Conservation (phyloP, 225 moss, liverwort and hornwort genomes). For the Marchantia paleacea region DNA sequence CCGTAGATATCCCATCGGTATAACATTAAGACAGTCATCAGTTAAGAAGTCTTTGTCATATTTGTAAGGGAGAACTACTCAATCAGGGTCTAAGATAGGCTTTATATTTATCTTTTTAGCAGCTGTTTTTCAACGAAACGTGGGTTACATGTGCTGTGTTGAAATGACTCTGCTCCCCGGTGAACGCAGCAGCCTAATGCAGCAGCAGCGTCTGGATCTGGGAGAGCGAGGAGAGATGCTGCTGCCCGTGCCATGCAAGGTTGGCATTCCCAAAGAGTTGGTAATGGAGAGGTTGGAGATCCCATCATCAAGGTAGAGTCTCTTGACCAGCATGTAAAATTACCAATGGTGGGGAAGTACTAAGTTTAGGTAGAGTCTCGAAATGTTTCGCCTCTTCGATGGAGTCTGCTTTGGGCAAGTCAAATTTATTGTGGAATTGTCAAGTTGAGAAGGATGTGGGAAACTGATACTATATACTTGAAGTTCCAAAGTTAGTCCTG, state of each 20-base stretch:
- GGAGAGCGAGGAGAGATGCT: conserved; percentile 90
- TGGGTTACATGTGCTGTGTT: background rate
- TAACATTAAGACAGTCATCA: too few relatives aligned
- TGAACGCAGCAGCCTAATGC: conserved; percentile 47
- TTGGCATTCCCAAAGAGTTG: conserved; percentile 87
- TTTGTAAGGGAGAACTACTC: too few relatives aligned
- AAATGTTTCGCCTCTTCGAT: background rate
- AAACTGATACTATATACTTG: background rate
- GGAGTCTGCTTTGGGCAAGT: background rate
- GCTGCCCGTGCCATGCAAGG: conserved; percentile 99
- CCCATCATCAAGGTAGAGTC: conserved; percentile 51
- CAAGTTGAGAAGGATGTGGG: background rate
- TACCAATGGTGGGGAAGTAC: background rate
- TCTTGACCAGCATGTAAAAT: background rate
- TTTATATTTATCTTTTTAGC: too few relatives aligned
- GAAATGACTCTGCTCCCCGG: background rate
- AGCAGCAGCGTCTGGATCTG: conserved; percentile 73
- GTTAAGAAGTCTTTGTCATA: too few relatives aligned
- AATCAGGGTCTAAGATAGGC: too few relatives aligned
- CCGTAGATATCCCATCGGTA: too few relatives aligned
- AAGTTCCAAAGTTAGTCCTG: background rate
- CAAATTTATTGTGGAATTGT: background rate
- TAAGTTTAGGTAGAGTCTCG: background rate
- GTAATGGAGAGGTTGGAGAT: conserved; percentile 81
- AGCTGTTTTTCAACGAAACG: too few relatives aligned